A percentile compares a stretch with the other conserved stretches of the same genome.
Conservation (phyloP, 164 flowering plant genomes). For the Macadamia tetraphylla region DNA sequence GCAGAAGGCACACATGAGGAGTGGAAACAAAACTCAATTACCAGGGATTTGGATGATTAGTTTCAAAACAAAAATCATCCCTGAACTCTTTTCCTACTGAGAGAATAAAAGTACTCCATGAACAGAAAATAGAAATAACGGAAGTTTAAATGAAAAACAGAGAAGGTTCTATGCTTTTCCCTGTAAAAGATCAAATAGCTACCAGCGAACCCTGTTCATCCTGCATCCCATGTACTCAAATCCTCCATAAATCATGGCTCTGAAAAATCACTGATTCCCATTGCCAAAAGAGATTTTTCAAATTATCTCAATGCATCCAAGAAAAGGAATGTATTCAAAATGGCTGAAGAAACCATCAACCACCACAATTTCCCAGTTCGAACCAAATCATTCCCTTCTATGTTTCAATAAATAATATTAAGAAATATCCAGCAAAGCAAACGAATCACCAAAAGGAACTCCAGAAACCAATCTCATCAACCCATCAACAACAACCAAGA, state of each 20-base stretch:
- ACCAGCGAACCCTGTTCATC: constrained; percentile 2
- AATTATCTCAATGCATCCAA: not conserved
- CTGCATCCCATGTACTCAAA: constrained; percentile 7
- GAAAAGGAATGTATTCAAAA: not conserved
- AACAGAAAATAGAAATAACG: not conserved
- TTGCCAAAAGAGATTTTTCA: constrained; percentile 1
- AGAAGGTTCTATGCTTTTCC: not conserved
- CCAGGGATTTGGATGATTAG: not conserved
- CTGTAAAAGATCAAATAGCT: not conserved
- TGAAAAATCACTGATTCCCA: constrained; percentile 2
- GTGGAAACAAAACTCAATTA: not conserved
- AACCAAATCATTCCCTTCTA: not conserved
- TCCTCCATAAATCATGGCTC: not conserved
- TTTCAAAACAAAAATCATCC: not conserved
- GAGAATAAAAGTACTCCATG: not conserved
- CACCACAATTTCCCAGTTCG: not conserved
- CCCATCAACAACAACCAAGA: not conserved
- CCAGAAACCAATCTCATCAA: not conserved
- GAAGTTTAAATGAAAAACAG: not conserved
- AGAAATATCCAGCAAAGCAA: not conserved
- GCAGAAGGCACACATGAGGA: no score
- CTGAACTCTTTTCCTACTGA: not conserved
- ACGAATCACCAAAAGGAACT: not conserved
- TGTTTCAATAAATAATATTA: constrained; percentile 2
- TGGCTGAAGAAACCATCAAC: not conserved